phyloP scores from a whole-genome alignment of 2,329 filamentous ascomycete species.

The Colletotrichum tropicale region DNA sequence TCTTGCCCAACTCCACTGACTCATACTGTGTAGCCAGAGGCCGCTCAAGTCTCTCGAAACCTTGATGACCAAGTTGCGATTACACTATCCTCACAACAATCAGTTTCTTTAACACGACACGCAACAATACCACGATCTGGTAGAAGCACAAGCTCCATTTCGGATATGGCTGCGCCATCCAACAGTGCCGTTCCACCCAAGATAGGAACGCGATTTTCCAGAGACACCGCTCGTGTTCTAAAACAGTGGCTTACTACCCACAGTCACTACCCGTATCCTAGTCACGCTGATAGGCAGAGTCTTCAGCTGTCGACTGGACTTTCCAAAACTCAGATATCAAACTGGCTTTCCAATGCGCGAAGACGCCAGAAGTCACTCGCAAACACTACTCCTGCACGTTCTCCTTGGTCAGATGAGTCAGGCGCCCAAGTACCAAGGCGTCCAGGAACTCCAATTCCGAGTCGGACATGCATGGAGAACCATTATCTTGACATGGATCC shows the following conservation, averaged over 20 bases:
- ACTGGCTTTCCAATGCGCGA: constrained; percentile 91
- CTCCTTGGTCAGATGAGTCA: constrained; percentile 63
- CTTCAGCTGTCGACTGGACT: constrained; percentile 81
- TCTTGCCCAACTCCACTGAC: background rate
- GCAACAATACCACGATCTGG: background rate
- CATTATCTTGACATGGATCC: constrained; percentile 63
- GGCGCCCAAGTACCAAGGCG: constrained; percentile 74
- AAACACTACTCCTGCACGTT: constrained; percentile 70
- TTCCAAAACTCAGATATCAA: constrained; percentile 82
- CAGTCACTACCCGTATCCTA: constrained; percentile 84
- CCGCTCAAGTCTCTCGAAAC: background rate
- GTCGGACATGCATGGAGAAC: constrained; percentile 34
- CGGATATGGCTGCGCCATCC: constrained; percentile 19
- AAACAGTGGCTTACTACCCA: constrained; percentile 87
- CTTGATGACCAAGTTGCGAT: background rate
- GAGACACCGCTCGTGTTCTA: constrained; percentile 78
- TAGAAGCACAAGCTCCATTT: background rate
- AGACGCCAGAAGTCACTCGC: constrained; percentile 79
- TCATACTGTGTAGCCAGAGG: background rate
- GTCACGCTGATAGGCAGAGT: constrained; percentile 82
- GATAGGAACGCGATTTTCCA: constrained; percentile 77
- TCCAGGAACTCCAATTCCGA: constrained; percentile 57
- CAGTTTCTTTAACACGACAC: background rate
- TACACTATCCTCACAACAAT: background rate
- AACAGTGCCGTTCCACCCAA: constrained; percentile 54